Conservation (phyloP, 257 asterid genomes). For the Nicotiana noctiflora region DNA sequence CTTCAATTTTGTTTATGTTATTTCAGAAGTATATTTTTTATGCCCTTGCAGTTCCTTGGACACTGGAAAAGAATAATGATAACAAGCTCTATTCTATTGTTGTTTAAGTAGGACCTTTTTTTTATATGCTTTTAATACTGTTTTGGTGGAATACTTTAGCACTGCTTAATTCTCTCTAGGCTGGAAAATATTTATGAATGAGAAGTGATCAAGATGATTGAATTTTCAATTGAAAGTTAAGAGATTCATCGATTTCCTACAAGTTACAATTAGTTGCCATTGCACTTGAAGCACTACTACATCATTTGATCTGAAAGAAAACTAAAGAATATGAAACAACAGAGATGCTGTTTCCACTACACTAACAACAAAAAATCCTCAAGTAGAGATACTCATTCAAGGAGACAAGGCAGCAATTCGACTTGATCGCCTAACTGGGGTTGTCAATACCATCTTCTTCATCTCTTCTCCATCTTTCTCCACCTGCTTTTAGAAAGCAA, state of each 20-base stretch:
- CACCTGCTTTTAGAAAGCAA: slow-evolving; percentile 30
- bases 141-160: not conserved
- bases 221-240: not conserved
- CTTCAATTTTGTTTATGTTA: not conserved
- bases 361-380: not conserved
- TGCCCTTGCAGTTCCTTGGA: not conserved
- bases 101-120: not conserved
- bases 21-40: not conserved
- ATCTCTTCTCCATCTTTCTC: slow-evolving; percentile 31
- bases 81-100: not conserved
- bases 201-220: not conserved
- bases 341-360: slow-evolving; percentile 6
- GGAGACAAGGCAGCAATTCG: slow-evolving; percentile 47
- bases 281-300: not conserved
- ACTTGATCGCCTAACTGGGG: slow-evolving; percentile 72
- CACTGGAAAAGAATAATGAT: not conserved
- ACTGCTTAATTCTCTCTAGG: not conserved
- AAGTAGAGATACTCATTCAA: slow-evolving; percentile 9
- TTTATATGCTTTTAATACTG: too few species aligned
- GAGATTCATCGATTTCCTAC: slow-evolving; percentile 5
- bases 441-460: slow-evolving; percentile 17
- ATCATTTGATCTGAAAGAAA: not conserved
- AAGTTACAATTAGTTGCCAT: not conserved
- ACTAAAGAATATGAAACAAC: slow-evolving; percentile 6
- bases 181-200: not conserved